Conservation (phyloP, 2,329 filamentous ascomycete species). For the Myriosclerotinia duriaeana region DNA sequence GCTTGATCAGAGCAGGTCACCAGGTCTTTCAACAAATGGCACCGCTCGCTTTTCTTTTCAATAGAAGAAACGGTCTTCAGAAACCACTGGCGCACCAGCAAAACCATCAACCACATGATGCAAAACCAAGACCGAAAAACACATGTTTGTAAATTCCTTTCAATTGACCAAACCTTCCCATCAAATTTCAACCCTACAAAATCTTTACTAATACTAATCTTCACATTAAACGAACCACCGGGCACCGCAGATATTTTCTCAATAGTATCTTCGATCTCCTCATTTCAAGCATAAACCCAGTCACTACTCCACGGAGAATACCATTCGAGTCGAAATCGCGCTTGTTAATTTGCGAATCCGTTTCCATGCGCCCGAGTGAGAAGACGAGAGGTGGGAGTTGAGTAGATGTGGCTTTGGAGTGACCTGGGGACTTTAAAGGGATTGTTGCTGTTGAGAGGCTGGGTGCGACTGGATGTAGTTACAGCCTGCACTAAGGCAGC, state of each 20-base stretch:
- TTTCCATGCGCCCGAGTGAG: slow-evolving; percentile 25
- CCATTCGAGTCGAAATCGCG: slow-evolving; percentile 31
- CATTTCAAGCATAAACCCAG: slow-evolving; percentile 26
- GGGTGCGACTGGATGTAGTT: neutral
- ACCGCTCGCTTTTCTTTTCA: slow-evolving; percentile 25
- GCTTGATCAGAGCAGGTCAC: slow-evolving; percentile 17
- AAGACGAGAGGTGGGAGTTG: slow-evolving; percentile 28
- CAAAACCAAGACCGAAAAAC: slow-evolving; percentile 30
- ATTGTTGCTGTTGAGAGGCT: slow-evolving; percentile 17
- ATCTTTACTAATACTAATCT: slow-evolving; percentile 30
- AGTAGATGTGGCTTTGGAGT: slow-evolving; percentile 24
- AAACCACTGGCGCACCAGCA: slow-evolving; percentile 14
- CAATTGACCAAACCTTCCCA: slow-evolving; percentile 29
- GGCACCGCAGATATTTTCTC: slow-evolving; percentile 25
- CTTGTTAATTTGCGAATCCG: slow-evolving; percentile 21
- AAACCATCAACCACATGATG: slow-evolving; percentile 31
- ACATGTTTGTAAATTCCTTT: slow-evolving; percentile 31
- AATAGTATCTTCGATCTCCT: slow-evolving; percentile 26
- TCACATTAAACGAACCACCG: slow-evolving; percentile 26
- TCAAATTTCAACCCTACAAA: slow-evolving; percentile 30
- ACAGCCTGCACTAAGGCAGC: neutral
- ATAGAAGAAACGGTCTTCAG: slow-evolving; percentile 29
- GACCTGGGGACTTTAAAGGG: slow-evolving; percentile 25
- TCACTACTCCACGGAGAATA: slow-evolving; percentile 28
- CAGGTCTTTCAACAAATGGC: slow-evolving; percentile 24